Evolutionary conservation across 192 early-diverging fungal genomes (phyloP).

Genomic region (Coemansia sp.): DNA sequence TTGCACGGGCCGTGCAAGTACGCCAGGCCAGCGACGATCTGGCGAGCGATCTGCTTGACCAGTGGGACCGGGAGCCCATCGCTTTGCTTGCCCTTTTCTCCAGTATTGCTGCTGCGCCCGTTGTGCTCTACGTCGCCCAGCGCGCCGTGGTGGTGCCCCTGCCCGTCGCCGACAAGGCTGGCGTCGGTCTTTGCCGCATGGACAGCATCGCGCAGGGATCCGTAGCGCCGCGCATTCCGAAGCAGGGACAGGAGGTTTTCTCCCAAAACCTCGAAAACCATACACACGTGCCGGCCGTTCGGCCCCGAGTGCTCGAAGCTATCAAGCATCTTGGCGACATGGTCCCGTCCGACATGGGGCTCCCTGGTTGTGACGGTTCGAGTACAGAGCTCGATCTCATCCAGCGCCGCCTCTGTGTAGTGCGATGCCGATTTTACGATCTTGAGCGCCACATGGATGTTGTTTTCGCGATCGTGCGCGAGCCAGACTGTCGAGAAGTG

Average conservation of each 20-base stretch:
- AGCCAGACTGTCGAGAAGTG: slow-evolving; percentile 99
- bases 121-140: slow-evolving; percentile 5
- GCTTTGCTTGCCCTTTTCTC: slow-evolving; percentile 22
- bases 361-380: slow-evolving; percentile 59
- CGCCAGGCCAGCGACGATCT: slow-evolving; percentile 87
- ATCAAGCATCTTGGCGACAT: slow-evolving; percentile 88
- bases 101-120: slow-evolving; percentile 8
- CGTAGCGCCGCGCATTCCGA: slow-evolving; percentile 54
- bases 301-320: slow-evolving; percentile 87
- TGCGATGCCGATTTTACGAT: slow-evolving; percentile 94
- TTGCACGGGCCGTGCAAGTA: slow-evolving; percentile 92
- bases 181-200: slow-evolving; percentile 21
- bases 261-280: slow-evolving; percentile 97
- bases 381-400: slow-evolving; percentile 94
- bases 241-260: slow-evolving; percentile 92
- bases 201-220: slow-evolving; percentile 34
- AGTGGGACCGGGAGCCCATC: slow-evolving; percentile 79
- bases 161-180: slow-evolving; percentile 19
- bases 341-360: slow-evolving; percentile 40
- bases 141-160: not conserved
- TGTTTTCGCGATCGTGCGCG: slow-evolving; percentile 67
- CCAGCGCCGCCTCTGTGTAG: slow-evolving; percentile 93
- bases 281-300: slow-evolving; percentile 90
- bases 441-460: slow-evolving; percentile 90
- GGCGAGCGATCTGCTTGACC: slow-evolving; percentile 88